phyloP scores from a whole-genome alignment of 176 grass and related monocot species.

The Tillandsia fasciculata region DNA sequence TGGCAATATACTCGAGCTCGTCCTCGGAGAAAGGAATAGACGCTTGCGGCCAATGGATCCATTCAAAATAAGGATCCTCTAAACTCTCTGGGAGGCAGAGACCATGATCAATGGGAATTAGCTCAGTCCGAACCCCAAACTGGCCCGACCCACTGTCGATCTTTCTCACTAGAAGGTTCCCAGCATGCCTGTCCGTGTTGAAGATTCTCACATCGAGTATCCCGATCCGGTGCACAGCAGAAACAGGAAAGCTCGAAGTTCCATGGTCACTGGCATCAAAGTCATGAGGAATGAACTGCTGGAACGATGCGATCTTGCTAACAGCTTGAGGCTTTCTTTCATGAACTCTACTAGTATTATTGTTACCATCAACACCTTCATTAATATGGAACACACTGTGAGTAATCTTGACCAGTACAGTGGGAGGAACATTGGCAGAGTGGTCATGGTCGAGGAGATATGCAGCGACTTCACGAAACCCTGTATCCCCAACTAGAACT shows the following conservation, averaged over 20 bases:
- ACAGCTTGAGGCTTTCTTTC: conserved; percentile 33
- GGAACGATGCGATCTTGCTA: conserved; percentile 89
- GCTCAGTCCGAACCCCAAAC: conserved; percentile 62
- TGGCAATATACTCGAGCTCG: conserved; percentile 74
- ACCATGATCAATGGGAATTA: conserved; percentile 92
- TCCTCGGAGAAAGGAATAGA: conserved; percentile 80
- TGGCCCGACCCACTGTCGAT: conserved; percentile 36
- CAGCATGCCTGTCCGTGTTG: conserved; percentile 90
- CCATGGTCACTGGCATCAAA: conserved; percentile 96
- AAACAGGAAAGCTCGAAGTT: conserved; percentile 81
- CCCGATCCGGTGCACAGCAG: conserved; percentile 80
- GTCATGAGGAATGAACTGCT: conserved; percentile 87
- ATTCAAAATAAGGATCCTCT: conserved; percentile 96
- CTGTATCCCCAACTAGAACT: conserved; percentile 86
- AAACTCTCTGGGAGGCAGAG: conserved; percentile 80
- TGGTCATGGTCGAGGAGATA: conserved; percentile 58
- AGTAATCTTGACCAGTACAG: conserved; percentile 83
- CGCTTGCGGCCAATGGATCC: conserved; percentile 93
- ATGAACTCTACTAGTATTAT: conserved; percentile 19
- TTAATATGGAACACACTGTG: conserved; percentile 81
- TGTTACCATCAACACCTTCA: conserved; percentile 34
- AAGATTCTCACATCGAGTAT: conserved; percentile 94
- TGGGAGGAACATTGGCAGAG: conserved; percentile 89
- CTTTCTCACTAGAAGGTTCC: conserved; percentile 79
- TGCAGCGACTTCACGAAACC: conserved; percentile 81